Evolutionary conservation across 371 early-diverging fungal species (phyloP).

Genomic region (Mucor sp.): DNA sequence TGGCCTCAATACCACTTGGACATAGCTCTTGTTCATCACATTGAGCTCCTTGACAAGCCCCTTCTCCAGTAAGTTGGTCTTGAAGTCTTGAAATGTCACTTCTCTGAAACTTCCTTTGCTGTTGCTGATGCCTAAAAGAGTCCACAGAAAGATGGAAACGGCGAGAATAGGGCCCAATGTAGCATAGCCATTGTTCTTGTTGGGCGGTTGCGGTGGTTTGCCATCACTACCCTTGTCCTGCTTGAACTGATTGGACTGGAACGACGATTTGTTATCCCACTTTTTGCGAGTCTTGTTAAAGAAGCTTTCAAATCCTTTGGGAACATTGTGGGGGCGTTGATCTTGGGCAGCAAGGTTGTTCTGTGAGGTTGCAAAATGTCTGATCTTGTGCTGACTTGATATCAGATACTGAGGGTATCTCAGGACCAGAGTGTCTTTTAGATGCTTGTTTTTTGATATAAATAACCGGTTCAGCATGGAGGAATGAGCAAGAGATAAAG

Average conservation of each 20-base stretch:
- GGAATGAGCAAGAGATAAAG: neutral
- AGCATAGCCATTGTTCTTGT: neutral
- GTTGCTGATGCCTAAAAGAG: neutral
- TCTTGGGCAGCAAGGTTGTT: neutral
- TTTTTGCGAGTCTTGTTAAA: neutral
- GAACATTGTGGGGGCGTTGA: neutral
- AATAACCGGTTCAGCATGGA: neutral
- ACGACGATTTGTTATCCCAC: neutral
- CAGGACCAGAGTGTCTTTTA: neutral
- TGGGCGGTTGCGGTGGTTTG: neutral
- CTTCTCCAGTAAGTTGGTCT: slow-evolving; percentile 80
- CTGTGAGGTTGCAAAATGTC: neutral
- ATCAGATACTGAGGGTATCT: neutral
- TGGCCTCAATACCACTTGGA: slow-evolving; percentile 73
- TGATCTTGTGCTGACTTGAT: neutral
- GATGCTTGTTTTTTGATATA: neutral
- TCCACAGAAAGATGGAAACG: neutral
- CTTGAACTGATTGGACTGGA: neutral
- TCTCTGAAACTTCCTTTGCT: slow-evolving; percentile 44
- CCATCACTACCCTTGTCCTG: neutral
- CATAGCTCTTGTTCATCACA: slow-evolving; percentile 82
- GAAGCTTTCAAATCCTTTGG: slow-evolving; percentile 13
- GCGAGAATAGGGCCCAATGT: neutral
- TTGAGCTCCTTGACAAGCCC: slow-evolving; percentile 85
- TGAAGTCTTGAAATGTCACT: slow-evolving; percentile 93